Percentiles rank a stretch among this genome's conserved stretches.
Conservation (phyloP, 1,139 yeast genomes). For the Taphrina betulina region DNA sequence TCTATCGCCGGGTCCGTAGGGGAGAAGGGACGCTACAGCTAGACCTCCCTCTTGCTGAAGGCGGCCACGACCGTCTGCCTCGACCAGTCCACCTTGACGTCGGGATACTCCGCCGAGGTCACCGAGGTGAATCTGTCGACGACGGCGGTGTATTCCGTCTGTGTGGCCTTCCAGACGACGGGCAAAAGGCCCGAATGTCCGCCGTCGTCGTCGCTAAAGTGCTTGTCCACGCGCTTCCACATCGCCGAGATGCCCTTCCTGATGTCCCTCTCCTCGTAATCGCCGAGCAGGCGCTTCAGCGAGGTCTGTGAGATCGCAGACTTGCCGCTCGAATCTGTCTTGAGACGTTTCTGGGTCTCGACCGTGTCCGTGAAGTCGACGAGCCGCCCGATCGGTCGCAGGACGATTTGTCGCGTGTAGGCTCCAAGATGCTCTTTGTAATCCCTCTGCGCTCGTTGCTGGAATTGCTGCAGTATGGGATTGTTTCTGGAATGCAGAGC, state of each 20-base stretch:
- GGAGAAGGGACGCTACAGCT: too few relatives aligned
- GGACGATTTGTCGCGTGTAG: slow-evolving; percentile 56
- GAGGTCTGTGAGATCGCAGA: slow-evolving; percentile 64
- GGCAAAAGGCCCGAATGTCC: slow-evolving; percentile 1
- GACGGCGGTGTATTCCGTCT: slow-evolving; percentile 52
- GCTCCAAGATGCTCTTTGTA: slow-evolving; percentile 51
- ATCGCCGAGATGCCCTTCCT: slow-evolving; percentile 57
- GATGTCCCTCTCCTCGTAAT: slow-evolving; percentile 61
- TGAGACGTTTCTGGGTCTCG: slow-evolving; percentile 48
- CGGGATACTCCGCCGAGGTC: slow-evolving; percentile 51
- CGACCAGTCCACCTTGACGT: slow-evolving; percentile 37
- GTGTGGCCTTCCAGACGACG: slow-evolving; percentile 53
- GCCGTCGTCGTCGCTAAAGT: slow-evolving; percentile 51
- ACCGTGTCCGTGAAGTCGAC: slow-evolving; percentile 66
- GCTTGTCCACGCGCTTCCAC: slow-evolving; percentile 58
- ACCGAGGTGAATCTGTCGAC: slow-evolving; percentile 48
- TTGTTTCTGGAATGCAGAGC: slow-evolving; percentile 47
- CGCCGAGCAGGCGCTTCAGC: slow-evolving; percentile 56
- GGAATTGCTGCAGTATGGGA: slow-evolving; percentile 42
- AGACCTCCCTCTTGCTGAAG: slow-evolving; percentile 16
- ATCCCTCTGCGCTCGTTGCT: slow-evolving; percentile 44
- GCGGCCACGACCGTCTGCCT: slow-evolving; percentile 1
- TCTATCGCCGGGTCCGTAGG: too few relatives aligned
- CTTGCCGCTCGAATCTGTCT: slow-evolving; percentile 56
- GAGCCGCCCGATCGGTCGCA: slow-evolving; percentile 63